Conservation (phyloP, 768 basidiomycete genomes). For the Boletus reticuloceps region DNA sequence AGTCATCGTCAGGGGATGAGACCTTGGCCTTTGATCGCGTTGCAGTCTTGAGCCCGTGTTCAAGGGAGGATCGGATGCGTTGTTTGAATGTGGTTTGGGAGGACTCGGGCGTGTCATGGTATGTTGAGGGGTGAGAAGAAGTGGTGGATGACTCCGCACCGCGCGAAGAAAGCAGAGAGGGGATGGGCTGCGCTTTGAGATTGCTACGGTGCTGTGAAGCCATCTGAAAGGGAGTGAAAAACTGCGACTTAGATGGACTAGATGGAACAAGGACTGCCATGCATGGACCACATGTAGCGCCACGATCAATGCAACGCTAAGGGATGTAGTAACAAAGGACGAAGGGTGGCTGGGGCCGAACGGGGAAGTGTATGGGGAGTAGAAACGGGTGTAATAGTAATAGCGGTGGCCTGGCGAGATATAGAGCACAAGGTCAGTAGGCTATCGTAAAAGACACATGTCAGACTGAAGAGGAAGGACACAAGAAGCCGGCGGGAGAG, state of each 20-base stretch:
- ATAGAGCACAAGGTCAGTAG: slow-evolving; percentile 14
- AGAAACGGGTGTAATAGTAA: slow-evolving; percentile 22
- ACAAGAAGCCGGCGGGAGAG: slow-evolving; percentile 2
- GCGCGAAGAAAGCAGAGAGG: slow-evolving; percentile 42
- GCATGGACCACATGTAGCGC: slow-evolving; percentile 32
- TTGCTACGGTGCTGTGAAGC: slow-evolving; percentile 39
- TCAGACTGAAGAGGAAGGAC: slow-evolving; percentile 8
- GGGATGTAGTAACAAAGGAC: slow-evolving; percentile 15
- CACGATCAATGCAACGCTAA: slow-evolving; percentile 17
- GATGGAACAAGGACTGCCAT: slow-evolving; percentile 47
- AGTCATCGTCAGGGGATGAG: slow-evolving; percentile 37
- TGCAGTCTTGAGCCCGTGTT: slow-evolving; percentile 63
- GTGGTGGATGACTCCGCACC: slow-evolving; percentile 37
- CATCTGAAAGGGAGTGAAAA: slow-evolving; percentile 47
- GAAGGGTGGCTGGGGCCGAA: slow-evolving; percentile 8
- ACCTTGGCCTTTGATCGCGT: slow-evolving; percentile 53
- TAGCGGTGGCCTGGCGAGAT: slow-evolving; percentile 10
- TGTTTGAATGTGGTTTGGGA: slow-evolving; percentile 52
- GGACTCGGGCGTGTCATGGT: slow-evolving; percentile 37
- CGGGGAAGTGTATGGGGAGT: slow-evolving; percentile 3
- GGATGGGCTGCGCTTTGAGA: slow-evolving; percentile 32
- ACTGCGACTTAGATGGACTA: slow-evolving; percentile 36
- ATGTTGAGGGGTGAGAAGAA: slow-evolving; percentile 25
- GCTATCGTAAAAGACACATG: slow-evolving; percentile 13
- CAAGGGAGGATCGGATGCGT: slow-evolving; percentile 63